Conservation (phyloP, 495 filamentous ascomycete genomes). For the Tuber calosporum region DNA sequence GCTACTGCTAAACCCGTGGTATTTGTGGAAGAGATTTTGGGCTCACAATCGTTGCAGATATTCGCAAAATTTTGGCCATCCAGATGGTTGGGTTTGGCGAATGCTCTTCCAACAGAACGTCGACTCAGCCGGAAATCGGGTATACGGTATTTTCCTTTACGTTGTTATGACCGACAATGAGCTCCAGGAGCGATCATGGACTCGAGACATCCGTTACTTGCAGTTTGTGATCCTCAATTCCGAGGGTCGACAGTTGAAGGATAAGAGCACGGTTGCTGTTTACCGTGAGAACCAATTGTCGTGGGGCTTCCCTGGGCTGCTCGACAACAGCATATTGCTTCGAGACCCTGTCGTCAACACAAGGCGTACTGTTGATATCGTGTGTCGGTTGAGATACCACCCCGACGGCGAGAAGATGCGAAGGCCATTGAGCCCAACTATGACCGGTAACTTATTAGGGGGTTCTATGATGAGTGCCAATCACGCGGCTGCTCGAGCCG, state of each 20-base stretch:
- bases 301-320: constrained; percentile 41
- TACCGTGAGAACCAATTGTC: constrained; percentile 41
- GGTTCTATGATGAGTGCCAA: constrained; percentile 38
- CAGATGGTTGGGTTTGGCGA: constrained; percentile 42
- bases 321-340: constrained; percentile 42
- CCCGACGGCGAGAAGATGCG: constrained; percentile 41
- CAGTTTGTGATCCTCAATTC: constrained; percentile 43
- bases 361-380: constrained; percentile 40
- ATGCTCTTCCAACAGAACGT: constrained; percentile 42
- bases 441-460: constrained; percentile 33
- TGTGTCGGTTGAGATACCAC: constrained; percentile 40
- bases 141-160: constrained; percentile 42
- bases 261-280: constrained; percentile 41
- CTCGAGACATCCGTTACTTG: constrained; percentile 41
- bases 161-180: constrained; percentile 43
- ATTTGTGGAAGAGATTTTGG: neutral
- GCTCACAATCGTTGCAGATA: constrained; percentile 34
- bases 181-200: constrained; percentile 42
- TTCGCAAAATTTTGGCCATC: constrained; percentile 41
- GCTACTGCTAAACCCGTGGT: constrained; percentile 12
- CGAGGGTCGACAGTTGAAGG: constrained; percentile 41
- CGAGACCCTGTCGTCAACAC: constrained; percentile 41
- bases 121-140: constrained; percentile 41
- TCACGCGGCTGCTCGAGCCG: constrained; percentile 37
- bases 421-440: constrained; percentile 38